Conservation (phyloP, 139 green algal genomes). For the Coccomyxa sp. region DNA sequence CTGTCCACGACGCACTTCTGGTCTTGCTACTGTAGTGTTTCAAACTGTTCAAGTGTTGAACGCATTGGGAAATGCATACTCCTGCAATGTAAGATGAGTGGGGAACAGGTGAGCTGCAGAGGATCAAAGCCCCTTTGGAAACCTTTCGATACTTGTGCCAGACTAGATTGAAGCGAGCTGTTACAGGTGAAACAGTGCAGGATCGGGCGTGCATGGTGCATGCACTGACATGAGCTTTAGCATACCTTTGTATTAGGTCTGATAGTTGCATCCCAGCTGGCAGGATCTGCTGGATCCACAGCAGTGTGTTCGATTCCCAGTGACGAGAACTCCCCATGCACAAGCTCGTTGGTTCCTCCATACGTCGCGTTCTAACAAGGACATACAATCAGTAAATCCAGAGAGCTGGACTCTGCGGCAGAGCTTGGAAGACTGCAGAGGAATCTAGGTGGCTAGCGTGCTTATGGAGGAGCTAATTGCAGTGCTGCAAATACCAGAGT, state of each 20-base stretch:
- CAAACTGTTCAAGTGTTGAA: not conserved
- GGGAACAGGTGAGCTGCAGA: too few species aligned
- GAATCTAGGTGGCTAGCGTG: not conserved
- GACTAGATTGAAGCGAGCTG: too few species aligned
- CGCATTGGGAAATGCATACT: too few species aligned
- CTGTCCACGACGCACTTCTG: not conserved
- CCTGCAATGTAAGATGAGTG: too few species aligned
- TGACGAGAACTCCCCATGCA: conserved; percentile 5
- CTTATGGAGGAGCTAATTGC: not conserved
- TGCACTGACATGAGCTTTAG: not conserved
- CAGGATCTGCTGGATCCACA: conserved; percentile 9
- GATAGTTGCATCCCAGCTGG: conserved; percentile 10
- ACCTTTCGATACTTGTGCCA: too few species aligned
- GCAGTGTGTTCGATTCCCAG: conserved; percentile 6
- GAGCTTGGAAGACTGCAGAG: not conserved
- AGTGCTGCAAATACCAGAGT: not conserved
- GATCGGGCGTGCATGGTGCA: too few species aligned
- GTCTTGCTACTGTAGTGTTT: not conserved
- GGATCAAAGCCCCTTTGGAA: too few species aligned
- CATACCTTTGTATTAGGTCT: conserved; percentile 34
- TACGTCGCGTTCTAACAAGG: conserved; percentile 10
- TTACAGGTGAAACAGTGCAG: too few species aligned
- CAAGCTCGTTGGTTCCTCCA: conserved; percentile 13
- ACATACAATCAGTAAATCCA: not conserved
- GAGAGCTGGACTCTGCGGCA: not conserved